These are phyloP conservation scores for Smallanthus sonchifolius DNA, from an alignment of 129 eudicot genomes.

Conservation along the genomic window DNA sequence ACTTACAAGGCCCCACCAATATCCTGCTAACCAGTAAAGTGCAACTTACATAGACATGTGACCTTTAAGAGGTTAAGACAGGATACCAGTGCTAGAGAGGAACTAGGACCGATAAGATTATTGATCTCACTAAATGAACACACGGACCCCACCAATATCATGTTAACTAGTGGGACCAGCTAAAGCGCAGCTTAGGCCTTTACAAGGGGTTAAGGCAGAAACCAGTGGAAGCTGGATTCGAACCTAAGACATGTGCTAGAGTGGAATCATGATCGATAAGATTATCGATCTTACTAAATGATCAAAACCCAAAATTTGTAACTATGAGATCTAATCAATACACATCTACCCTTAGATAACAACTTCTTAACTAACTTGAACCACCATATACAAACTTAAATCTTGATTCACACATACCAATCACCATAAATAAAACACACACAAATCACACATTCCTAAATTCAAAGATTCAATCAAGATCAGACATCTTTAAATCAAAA, in stretches of 20 bases:
- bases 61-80: background rate
- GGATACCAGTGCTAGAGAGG: background rate
- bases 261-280: background rate
- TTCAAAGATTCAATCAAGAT: constrained; percentile 4
- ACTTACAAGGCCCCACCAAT: background rate
- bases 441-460: background rate
- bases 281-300: background rate
- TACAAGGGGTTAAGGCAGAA: background rate
- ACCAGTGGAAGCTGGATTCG: background rate
- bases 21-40: background rate
- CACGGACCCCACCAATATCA: background rate
- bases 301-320: background rate
- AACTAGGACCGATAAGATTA: no score
- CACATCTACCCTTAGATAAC: background rate
- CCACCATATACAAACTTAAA: background rate
- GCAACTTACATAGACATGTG: background rate
- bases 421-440: background rate
- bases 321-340: constrained; percentile 10
- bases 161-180: background rate
- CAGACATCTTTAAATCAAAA: background rate
- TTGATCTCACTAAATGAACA: no score
- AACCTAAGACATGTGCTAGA: background rate
- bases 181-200: background rate
- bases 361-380: background rate
- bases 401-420: background rate